Evolutionary conservation across 78 protist species (phyloP).

Genomic region (Creolimax fragrantissima): DNA sequence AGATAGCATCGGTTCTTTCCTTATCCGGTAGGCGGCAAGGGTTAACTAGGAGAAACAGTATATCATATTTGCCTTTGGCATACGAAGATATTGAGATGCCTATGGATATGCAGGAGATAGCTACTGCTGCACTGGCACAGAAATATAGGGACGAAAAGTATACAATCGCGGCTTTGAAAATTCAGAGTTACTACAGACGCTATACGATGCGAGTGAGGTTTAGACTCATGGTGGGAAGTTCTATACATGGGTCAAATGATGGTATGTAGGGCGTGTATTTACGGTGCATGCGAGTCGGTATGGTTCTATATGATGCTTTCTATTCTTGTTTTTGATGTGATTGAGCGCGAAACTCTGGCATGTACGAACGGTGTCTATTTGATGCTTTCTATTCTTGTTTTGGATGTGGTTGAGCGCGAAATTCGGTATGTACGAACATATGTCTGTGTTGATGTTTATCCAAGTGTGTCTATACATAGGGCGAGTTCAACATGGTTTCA

Average conservation of each 20-base stretch:
- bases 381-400: too few relatives aligned
- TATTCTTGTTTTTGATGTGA: too few relatives aligned
- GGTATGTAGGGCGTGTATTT: not conserved
- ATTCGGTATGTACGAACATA: not conserved
- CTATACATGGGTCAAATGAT: not conserved
- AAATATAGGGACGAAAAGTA: not conserved
- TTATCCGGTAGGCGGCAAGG: not conserved
- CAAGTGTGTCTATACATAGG: not conserved
- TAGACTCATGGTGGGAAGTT: not conserved
- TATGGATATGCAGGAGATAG: not conserved
- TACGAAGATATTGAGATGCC: not conserved
- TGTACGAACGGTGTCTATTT: too few relatives aligned
- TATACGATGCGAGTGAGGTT: not conserved
- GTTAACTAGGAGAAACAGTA: not conserved
- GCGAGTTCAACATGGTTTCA: too few relatives aligned
- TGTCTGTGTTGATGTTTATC: not conserved
- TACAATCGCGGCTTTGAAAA: not conserved
- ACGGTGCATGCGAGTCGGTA: too few relatives aligned
- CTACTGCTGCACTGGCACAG: not conserved
- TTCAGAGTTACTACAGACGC: not conserved
- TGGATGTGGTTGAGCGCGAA: not conserved
- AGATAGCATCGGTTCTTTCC: too few relatives aligned
- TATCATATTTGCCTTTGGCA: not conserved
- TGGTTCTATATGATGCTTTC: too few relatives aligned
- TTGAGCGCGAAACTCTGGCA: too few relatives aligned